Conservation (phyloP, 768 basidiomycete genomes). For the Brasilioporus rufonigricans region DNA sequence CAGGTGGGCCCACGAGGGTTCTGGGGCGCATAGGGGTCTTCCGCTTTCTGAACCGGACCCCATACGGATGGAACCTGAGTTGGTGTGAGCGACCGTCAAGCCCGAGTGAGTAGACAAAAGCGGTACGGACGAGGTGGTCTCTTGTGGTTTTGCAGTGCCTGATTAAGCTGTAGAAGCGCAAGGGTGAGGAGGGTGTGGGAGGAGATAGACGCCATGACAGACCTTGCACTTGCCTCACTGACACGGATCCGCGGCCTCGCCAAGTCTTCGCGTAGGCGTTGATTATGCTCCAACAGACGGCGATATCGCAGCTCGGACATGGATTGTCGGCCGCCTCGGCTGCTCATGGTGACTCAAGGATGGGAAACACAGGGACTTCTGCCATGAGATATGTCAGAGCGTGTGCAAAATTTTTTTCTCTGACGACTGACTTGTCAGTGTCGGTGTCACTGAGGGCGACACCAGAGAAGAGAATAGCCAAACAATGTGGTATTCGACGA, state of each 20-base stretch:
- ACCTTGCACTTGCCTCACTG: constrained; percentile 71
- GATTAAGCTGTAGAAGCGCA: constrained; percentile 51
- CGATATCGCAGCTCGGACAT: constrained; percentile 83
- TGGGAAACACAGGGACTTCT: not conserved
- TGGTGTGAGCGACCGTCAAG: constrained; percentile 15
- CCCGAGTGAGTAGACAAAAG: not conserved
- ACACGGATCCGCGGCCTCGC: constrained; percentile 68
- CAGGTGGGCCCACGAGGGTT: constrained; percentile 47
- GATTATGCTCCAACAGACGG: constrained; percentile 74
- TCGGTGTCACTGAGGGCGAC: not conserved
- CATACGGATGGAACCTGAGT: constrained; percentile 89
- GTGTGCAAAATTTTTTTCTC: not conserved
- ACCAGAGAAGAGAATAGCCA: not conserved
- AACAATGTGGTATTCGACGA: not conserved
- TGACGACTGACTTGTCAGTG: constrained; percentile 4
- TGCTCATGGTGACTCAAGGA: constrained; percentile 45
- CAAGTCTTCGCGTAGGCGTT: constrained; percentile 68
- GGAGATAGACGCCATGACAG: constrained; percentile 23
- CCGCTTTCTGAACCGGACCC: constrained; percentile 89
- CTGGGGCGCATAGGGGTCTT: constrained; percentile 89
- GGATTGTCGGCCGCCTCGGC: constrained; percentile 63
- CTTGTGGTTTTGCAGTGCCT: constrained; percentile 71
- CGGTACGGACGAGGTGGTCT: constrained; percentile 57
- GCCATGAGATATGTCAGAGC: constrained; percentile 1
- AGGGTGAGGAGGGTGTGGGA: constrained; percentile 3